phyloP scores from a whole-genome alignment of 345 rosid genomes.

The Aethionema arabicum region DNA sequence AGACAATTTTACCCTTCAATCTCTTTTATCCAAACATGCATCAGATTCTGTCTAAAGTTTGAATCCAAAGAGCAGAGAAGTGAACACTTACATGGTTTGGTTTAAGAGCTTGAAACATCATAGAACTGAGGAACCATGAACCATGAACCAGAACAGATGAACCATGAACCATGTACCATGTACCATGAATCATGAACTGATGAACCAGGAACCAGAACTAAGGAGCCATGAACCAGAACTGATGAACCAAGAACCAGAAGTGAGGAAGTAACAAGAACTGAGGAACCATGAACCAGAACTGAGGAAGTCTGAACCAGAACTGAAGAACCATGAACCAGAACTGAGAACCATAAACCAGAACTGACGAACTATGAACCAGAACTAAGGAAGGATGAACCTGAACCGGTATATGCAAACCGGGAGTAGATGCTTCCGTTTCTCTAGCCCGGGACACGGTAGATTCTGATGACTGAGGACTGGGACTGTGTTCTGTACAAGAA shows the following conservation, averaged over 20 bases:
- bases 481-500: slow-evolving; percentile 21
- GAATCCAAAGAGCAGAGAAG: slow-evolving; percentile 17
- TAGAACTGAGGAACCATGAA: too few relatives aligned
- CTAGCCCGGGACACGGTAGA: not conserved
- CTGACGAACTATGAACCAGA: not conserved
- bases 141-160: too few relatives aligned
- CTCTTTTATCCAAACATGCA: slow-evolving; percentile 17
- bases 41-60: not conserved
- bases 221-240: too few relatives aligned
- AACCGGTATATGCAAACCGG: not conserved
- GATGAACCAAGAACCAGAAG: too few relatives aligned
- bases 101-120: slow-evolving; percentile 3
- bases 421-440: slow-evolving; percentile 7
- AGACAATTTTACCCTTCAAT: slow-evolving; percentile 18
- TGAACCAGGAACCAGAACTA: too few relatives aligned
- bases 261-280: too few relatives aligned
- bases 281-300: not conserved
- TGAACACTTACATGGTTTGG: slow-evolving; percentile 21
- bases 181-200: too few relatives aligned
- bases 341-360: not conserved
- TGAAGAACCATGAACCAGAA: not conserved
- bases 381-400: not conserved
- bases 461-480: slow-evolving; percentile 20
- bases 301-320: not conserved
- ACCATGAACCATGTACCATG: too few relatives aligned